phyloP scores from a whole-genome alignment of 139 green algal genomes.

The Volvox reticuliferus region DNA sequence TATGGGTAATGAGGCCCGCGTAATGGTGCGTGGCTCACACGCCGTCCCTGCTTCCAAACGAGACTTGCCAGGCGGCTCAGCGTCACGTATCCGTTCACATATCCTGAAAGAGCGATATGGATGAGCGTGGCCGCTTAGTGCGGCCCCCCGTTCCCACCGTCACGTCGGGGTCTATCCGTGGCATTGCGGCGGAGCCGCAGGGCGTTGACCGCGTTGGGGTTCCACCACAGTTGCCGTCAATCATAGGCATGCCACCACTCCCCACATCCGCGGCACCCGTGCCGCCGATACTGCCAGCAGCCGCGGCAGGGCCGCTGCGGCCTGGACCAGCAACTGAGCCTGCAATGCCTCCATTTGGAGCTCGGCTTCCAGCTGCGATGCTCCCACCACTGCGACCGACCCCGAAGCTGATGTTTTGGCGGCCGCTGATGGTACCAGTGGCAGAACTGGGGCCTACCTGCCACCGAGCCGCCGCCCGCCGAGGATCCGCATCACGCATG shows the following conservation, averaged over 20 bases:
- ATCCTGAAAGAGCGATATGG: not conserved
- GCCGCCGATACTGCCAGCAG: not conserved
- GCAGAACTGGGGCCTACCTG: not conserved
- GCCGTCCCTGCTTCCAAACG: no score
- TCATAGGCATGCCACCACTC: not conserved
- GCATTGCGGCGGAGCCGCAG: not conserved
- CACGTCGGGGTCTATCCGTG: not conserved
- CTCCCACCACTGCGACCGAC: not conserved
- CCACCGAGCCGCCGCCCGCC: not conserved
- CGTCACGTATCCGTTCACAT: not conserved
- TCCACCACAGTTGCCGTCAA: not conserved
- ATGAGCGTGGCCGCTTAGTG: constrained; percentile 6
- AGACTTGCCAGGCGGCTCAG: no score
- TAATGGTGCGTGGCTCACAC: no score
- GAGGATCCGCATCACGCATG: constrained; percentile 12
- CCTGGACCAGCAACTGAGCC: not conserved
- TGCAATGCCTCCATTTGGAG: not conserved
- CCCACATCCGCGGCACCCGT: not conserved
- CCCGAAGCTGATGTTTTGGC: not conserved
- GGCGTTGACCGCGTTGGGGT: constrained; percentile 15
- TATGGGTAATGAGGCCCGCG: no score
- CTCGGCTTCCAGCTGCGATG: not conserved
- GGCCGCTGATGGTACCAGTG: not conserved
- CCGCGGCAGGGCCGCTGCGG: not conserved
- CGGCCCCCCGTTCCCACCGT: constrained; percentile 5